Conservation (phyloP, 305 asterid genomes). For the Andrographis paniculata region DNA sequence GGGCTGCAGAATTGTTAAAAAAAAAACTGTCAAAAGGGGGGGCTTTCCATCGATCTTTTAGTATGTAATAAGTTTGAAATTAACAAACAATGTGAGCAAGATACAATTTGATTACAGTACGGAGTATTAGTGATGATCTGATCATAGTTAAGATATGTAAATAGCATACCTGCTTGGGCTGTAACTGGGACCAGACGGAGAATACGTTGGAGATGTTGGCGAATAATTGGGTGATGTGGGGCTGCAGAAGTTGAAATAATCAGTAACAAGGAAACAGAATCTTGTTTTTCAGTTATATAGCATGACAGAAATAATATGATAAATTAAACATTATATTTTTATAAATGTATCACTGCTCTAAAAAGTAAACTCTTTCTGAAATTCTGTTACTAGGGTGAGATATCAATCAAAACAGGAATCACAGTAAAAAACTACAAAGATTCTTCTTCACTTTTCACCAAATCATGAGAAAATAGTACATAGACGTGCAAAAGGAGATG, state of each 20-base stretch:
- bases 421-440: background rate
- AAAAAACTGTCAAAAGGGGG: background rate
- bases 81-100: background rate
- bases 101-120: no score
- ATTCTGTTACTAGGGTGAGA: no score
- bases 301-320: no score
- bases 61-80: no score
- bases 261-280: no score
- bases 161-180: constrained; percentile 86
- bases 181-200: constrained; percentile 90
- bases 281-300: no score
- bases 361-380: no score
- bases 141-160: background rate
- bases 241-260: no score
- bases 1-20: constrained; percentile 36
- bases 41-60: no score
- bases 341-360: no score
- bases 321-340: no score
- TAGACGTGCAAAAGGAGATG: background rate
- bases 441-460: background rate
- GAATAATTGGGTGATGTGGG: constrained; percentile 94
- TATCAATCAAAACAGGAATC: no score
- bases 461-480: background rate
- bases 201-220: constrained; percentile 86
- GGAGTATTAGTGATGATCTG: background rate